phyloP scores from a whole-genome alignment of 2,329 filamentous ascomycete genomes.

The Microcyclosporella mali region DNA sequence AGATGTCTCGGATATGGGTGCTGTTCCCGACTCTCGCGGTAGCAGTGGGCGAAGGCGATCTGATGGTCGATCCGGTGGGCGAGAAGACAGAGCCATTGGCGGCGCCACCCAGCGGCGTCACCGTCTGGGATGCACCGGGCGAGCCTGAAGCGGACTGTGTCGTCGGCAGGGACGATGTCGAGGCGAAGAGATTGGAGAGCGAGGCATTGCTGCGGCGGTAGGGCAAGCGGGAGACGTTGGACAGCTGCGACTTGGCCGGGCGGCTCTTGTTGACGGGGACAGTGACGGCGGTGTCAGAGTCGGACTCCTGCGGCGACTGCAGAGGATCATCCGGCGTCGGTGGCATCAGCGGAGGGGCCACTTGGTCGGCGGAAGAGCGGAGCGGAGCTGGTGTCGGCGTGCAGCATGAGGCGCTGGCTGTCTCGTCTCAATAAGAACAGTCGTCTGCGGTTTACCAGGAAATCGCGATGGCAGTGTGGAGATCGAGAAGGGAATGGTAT shows the following conservation, averaged over 20 bases:
- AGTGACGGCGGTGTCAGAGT: constrained; percentile 56
- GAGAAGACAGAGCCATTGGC: constrained; percentile 41
- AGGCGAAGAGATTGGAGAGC: constrained; percentile 48
- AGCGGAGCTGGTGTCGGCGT: constrained; percentile 1
- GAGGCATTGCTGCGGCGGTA: constrained; percentile 49
- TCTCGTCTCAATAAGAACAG: too few species aligned
- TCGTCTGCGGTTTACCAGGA: neutral
- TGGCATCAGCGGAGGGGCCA: constrained; percentile 50
- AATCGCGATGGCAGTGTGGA: too few species aligned
- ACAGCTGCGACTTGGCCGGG: constrained; percentile 49
- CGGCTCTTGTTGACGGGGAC: constrained; percentile 55
- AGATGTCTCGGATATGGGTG: constrained; percentile 55
- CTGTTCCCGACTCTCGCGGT: constrained; percentile 36
- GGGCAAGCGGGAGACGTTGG: constrained; percentile 51
- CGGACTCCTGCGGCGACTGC: constrained; percentile 64
- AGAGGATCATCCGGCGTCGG: constrained; percentile 58
- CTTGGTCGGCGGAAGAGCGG: constrained; percentile 12
- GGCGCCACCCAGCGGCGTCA: constrained; percentile 35
- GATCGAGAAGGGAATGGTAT: too few species aligned
- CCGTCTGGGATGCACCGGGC: constrained; percentile 37
- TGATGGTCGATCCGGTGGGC: constrained; percentile 34
- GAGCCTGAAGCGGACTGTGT: constrained; percentile 24
- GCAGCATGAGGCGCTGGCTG: constrained; percentile 7
- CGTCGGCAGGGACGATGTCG: constrained; percentile 41
- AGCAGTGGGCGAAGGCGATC: constrained; percentile 35